Conservation (phyloP, 2,329 filamentous ascomycete genomes). For the Lasiodiplodia sp. region DNA sequence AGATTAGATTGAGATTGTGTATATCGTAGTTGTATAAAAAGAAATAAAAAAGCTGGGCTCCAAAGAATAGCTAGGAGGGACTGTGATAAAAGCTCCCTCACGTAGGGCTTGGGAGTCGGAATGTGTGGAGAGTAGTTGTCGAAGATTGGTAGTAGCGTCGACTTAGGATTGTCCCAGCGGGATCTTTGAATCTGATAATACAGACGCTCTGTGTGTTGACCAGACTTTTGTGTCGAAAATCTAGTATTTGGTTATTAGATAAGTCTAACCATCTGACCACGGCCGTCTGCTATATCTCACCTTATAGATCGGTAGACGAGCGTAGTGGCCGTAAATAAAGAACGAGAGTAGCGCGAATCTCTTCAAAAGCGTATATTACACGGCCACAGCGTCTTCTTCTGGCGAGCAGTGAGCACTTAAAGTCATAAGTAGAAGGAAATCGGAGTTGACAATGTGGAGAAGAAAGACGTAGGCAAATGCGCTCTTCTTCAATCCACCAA, state of each 20-base stretch:
- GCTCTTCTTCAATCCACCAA: not conserved
- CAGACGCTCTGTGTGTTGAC: not conserved
- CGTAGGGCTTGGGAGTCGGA: not conserved
- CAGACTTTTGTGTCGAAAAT: not conserved
- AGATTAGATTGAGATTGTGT: not conserved
- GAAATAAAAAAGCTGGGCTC: not conserved
- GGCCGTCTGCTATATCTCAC: not conserved
- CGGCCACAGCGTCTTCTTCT: too few species aligned
- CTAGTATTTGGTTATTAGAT: not conserved
- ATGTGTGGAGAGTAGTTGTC: not conserved
- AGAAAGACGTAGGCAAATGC: not conserved
- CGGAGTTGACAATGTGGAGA: not conserved
- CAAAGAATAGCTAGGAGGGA: too few species aligned
- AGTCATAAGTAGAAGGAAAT: not conserved
- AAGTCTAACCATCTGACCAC: not conserved
- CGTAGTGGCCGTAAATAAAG: not conserved
- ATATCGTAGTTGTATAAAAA: not conserved
- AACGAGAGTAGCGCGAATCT: too few species aligned
- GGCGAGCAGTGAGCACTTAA: too few species aligned
- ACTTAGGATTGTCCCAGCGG: too few species aligned
- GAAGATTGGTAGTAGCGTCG: not conserved
- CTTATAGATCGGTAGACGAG: not conserved
- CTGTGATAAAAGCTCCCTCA: too few species aligned
- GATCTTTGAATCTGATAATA: not conserved
- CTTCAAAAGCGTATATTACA: too few species aligned